Percentiles rank a stretch among this genome's conserved stretches.
These are phyloP conservation scores for Melaleuca alternifolia DNA, from an alignment of 345 rosid genomes.

Conservation along the genomic window DNA sequence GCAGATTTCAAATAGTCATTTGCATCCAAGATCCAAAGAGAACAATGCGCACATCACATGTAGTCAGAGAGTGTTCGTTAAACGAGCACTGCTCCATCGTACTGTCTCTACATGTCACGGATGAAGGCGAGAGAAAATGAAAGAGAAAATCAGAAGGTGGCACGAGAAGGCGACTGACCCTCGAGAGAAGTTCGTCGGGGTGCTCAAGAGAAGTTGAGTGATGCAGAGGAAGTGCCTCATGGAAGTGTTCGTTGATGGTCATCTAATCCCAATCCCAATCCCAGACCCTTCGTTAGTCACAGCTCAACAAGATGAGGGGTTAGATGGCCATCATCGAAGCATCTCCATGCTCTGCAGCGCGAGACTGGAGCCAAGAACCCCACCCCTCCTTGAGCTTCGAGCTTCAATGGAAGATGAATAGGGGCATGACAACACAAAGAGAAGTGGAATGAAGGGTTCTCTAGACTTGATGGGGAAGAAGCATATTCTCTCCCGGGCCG, in stretches of 20 bases:
- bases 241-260: constrained; percentile 2
- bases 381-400: neutral
- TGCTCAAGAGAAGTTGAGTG: neutral
- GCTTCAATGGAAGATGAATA: neutral
- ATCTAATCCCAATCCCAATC: neutral
- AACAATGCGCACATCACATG: neutral
- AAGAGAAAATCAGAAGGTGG: neutral
- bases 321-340: constrained; percentile 1
- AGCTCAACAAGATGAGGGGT: neutral
- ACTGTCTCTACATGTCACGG: no score
- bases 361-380: neutral
- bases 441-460: neutral
- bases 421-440: neutral
- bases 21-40: neutral
- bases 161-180: neutral
- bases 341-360: neutral
- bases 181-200: neutral
- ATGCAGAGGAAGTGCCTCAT: neutral
- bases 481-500: neutral
- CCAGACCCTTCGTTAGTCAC: neutral
- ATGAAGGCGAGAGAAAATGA: neutral
- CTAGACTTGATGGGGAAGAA: neutral
- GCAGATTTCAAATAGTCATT: neutral
- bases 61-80: neutral
- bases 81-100: no score